Percentiles rank a stretch among this genome's conserved stretches.
These are phyloP conservation scores for Oxyria digyna DNA, from an alignment of 148 eudicot species.

Conservation along the genomic window DNA sequence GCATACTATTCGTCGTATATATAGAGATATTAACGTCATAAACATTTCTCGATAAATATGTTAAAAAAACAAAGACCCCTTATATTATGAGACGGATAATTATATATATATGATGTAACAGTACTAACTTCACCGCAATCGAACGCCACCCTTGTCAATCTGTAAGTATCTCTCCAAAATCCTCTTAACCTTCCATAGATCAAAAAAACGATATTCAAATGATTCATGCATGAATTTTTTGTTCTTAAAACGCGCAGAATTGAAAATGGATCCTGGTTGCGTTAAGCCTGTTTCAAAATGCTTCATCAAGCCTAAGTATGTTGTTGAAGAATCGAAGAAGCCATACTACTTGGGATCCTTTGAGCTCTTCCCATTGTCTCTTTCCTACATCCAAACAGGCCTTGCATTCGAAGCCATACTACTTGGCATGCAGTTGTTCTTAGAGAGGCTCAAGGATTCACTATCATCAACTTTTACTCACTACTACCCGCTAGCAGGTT, in stretches of 20 bases:
- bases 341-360: neutral
- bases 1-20: too few species aligned
- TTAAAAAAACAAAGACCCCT: too few species aligned
- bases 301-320: neutral
- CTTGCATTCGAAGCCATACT: neutral
- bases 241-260: neutral
- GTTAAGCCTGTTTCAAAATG: neutral
- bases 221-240: too few species aligned
- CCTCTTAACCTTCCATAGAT: too few species aligned
- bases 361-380: neutral
- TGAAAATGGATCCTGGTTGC: neutral
- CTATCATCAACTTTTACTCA: neutral
- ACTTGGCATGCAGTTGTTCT: neutral
- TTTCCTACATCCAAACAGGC: neutral
- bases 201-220: too few species aligned
- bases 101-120: too few species aligned
- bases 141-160: too few species aligned
- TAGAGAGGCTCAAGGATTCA: neutral
- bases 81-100: too few species aligned
- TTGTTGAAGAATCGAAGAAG: neutral
- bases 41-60: too few species aligned
- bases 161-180: too few species aligned
- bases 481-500: slow-evolving; percentile 2
- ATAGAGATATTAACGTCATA: too few species aligned
- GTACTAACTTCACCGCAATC: too few species aligned